Conservation (phyloP, 108 stramenopile genomes). For the Pseudonitzschia multiseries region DNA sequence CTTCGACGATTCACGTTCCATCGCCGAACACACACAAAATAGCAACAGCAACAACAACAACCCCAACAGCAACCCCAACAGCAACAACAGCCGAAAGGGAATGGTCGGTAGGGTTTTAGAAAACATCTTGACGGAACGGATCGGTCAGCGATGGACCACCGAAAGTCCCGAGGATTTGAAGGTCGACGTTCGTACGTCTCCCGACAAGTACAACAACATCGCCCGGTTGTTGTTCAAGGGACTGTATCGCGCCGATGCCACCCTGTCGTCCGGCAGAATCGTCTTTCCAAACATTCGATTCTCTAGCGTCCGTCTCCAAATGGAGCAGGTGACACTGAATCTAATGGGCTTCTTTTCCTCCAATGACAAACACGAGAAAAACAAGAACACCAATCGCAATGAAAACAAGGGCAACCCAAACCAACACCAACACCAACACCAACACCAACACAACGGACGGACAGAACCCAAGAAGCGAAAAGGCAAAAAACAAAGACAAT, state of each 20-base stretch:
- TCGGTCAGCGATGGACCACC: conserved; percentile 15
- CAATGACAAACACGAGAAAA: not conserved
- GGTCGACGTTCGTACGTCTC: conserved; percentile 20
- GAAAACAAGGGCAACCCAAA: not conserved
- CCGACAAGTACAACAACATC: conserved; percentile 11
- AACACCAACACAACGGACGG: not conserved
- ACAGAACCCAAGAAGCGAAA: not conserved
- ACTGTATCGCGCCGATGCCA: conserved; percentile 22
- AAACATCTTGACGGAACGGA: conserved; percentile 17
- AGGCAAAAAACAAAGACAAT: not conserved
- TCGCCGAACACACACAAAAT: not conserved
- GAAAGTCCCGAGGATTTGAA: conserved; percentile 24
- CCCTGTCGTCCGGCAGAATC: conserved; percentile 29
- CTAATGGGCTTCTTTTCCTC: conserved; percentile 19
- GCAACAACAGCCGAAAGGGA: not conserved
- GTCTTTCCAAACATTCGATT: conserved; percentile 37
- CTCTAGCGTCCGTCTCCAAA: conserved; percentile 25
- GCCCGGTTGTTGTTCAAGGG: conserved; percentile 19
- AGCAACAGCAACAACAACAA: not conserved
- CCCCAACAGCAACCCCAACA: not conserved
- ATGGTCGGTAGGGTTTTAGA: conserved; percentile 19
- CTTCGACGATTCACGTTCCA: not conserved
- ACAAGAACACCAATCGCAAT: not conserved
- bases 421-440: not conserved
- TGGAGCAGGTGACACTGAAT: conserved; percentile 29